Percentiles rank a stretch among this genome's conserved stretches.
Evolutionary conservation across 2,329 filamentous ascomycete genomes (phyloP).

Genomic region (Ceratocystis lukuohia): DNA sequence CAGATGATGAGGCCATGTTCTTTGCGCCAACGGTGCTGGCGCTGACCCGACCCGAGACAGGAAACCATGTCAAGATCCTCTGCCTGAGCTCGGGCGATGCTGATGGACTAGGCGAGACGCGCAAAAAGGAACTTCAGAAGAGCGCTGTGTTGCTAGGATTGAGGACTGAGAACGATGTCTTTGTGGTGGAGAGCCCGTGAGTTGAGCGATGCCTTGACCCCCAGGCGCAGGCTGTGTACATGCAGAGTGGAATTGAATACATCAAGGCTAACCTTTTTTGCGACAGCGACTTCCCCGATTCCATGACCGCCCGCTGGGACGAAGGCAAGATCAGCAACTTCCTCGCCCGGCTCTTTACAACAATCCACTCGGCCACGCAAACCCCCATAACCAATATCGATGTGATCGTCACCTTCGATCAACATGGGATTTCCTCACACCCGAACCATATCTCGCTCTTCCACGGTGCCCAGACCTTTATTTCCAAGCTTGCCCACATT

Average conservation of each 20-base stretch:
- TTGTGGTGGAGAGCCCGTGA: constrained; percentile 68
- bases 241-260: no score
- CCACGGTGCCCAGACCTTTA: constrained; percentile 63
- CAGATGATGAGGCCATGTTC: constrained; percentile 99
- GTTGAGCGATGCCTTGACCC: constrained; percentile 21
- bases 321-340: constrained; percentile 54
- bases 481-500: constrained; percentile 47
- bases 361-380: constrained; percentile 33
- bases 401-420: constrained; percentile 80
- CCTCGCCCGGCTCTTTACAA: constrained; percentile 60
- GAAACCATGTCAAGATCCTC: constrained; percentile 87
- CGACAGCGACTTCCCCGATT: constrained; percentile 67
- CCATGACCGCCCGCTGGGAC: constrained; percentile 72
- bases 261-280: neutral
- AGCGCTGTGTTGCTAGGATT: constrained; percentile 68
- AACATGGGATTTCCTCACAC: constrained; percentile 67
- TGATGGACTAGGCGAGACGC: constrained; percentile 69
- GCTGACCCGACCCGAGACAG: constrained; percentile 63
- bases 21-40: constrained; percentile 80
- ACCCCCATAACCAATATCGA: constrained; percentile 50
- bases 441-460: constrained; percentile 89
- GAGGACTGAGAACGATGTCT: constrained; percentile 60
- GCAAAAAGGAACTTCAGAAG: constrained; percentile 71
- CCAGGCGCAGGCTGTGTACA: neutral
- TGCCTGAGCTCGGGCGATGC: constrained; percentile 84